phyloP scores from a whole-genome alignment of 441 rosid genomes.

The Jatropha multifida region DNA sequence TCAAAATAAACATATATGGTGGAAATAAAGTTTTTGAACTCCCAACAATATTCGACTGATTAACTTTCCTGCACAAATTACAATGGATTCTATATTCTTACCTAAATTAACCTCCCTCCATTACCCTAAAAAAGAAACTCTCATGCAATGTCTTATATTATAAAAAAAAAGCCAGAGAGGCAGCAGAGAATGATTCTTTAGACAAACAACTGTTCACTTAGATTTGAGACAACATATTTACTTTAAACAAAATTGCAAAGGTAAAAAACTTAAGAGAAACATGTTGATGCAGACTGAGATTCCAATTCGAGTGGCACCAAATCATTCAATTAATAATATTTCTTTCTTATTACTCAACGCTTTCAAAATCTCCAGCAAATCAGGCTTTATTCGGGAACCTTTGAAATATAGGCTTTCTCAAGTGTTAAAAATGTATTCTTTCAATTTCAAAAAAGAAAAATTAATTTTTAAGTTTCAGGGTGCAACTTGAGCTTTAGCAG shows the following conservation, averaged over 20 bases:
- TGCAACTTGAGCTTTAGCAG: not conserved
- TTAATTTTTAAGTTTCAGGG: not conserved
- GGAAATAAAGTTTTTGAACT: too few species aligned
- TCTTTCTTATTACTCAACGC: not conserved
- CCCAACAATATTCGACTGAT: too few species aligned
- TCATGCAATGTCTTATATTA: too few species aligned
- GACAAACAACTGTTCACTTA: too few species aligned
- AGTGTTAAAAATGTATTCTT: not conserved
- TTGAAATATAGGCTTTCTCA: not conserved
- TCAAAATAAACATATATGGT: too few species aligned
- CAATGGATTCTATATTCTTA: too few species aligned
- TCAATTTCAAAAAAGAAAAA: not conserved
- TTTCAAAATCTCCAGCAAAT: not conserved
- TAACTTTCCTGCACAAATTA: too few species aligned
- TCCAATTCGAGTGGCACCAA: not conserved
- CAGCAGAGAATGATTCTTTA: too few species aligned
- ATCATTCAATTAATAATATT: not conserved
- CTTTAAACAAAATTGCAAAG: not conserved
- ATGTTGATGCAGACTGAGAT: not conserved
- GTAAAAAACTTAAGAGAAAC: not conserved
- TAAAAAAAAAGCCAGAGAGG: too few species aligned
- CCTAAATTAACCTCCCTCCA: too few species aligned
- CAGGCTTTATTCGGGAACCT: not conserved
- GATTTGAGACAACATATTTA: too few species aligned
- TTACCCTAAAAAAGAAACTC: too few species aligned